phyloP scores from a whole-genome alignment of 2,329 filamentous ascomycete species.

The Ceratocystis colombiana region DNA sequence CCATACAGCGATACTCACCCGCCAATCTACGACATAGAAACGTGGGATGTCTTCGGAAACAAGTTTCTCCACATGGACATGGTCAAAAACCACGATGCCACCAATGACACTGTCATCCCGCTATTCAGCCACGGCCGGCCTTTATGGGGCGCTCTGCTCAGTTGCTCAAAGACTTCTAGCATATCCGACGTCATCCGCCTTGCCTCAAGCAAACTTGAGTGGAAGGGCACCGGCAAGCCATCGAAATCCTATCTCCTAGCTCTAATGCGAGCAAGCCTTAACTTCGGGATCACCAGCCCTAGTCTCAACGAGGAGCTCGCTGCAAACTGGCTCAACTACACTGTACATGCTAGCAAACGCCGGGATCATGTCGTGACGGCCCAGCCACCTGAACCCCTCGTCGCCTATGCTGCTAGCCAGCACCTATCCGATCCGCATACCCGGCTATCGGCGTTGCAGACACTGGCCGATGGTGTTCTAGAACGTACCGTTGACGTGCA shows the following conservation, averaged over 20 bases:
- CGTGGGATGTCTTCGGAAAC: conserved; percentile 16
- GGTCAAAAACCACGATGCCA: conserved; percentile 13
- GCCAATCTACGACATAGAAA: conserved; percentile 20
- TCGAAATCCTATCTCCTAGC: conserved; percentile 19
- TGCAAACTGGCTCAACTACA: conserved; percentile 22
- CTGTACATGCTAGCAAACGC: conserved; percentile 13
- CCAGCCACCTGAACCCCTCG: conserved; percentile 23
- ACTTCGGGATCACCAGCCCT: conserved; percentile 16
- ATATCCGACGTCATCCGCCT: conserved; percentile 20
- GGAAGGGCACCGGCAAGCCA: conserved; percentile 11
- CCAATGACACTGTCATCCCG: background rate
- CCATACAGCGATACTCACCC: conserved; percentile 20
- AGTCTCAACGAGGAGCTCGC: conserved; percentile 20
- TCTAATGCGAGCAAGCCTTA: conserved; percentile 13
- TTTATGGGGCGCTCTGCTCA: conserved; percentile 21
- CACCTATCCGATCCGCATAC: conserved; percentile 18
- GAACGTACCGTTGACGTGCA: conserved; percentile 14
- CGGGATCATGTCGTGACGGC: conserved; percentile 21
- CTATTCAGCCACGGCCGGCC: conserved; percentile 23
- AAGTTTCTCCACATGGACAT: conserved; percentile 4
- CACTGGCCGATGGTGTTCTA: conserved; percentile 13
- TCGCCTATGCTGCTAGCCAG: conserved; percentile 21
- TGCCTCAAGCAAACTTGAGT: conserved; percentile 19
- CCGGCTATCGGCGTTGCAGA: conserved; percentile 14
- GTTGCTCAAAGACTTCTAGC: conserved; percentile 17